Evolutionary conservation across 2,329 filamentous ascomycete genomes (phyloP), one percentile per base, ranked within the genome.

Genomic region (Paracamarosporium sp.): DNA sequence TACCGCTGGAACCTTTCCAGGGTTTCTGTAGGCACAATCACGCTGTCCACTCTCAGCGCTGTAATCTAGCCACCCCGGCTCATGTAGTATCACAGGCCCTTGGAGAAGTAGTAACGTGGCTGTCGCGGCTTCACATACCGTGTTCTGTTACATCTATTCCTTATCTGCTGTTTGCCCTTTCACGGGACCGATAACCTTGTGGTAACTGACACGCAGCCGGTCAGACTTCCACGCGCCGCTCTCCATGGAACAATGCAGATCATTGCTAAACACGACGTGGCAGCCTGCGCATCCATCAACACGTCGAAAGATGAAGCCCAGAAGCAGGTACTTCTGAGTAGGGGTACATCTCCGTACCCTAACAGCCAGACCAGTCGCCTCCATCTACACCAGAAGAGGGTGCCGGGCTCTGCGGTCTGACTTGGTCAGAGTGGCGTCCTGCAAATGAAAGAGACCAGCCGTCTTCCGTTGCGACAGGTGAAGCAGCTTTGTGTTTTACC

Each of bases 41-140:
- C 40, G 44, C 56, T 44, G 33, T 28, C 35, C 53, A 44, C 53
- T 28, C 33, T 40, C 46, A 52, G 52, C 53, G 56, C 36, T 55
- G 57, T 56, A 56, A 65, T 63, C 30, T 68, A 62, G 52, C 31
- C 5, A 54, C 54, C 64, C 71, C 59, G 62, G 64, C 60, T 67
- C 57, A 58, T 64, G 69, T 73, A 59, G 69, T 69, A 73, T 69
- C 51, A 59, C 58, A 55, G 56, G 55, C 55, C 24, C 47, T 54
- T 57, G 52, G 55, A 50, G 52, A 38, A 48, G 54, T 45, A 56
- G 64, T 59, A 58, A 56, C 60, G 54, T 62, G 59, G 35, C 55
- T 59, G 60, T 52, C 60, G 20, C 27, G 59, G 27, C 58, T 50
- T 56, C 44, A 41, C 54, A 15, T 43, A 45, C 56, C 54, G 20